Conservation (phyloP, 148 eudicot genomes). For the Heliamphora exappendiculata region DNA sequence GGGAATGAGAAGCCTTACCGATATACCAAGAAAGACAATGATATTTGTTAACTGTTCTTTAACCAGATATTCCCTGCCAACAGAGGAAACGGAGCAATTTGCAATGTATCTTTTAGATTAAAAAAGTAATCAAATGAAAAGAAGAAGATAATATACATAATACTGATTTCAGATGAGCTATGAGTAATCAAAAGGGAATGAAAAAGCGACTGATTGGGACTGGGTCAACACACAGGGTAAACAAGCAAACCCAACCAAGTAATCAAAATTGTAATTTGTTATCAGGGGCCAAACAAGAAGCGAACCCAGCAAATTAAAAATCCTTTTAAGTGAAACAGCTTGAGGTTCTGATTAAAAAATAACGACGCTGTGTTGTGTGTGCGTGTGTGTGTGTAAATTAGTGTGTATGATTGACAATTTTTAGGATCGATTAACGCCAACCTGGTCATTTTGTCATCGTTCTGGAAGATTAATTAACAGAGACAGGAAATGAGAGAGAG, state of each 20-base stretch:
- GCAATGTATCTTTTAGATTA: not conserved
- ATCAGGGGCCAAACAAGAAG: not conserved
- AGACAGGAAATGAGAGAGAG: constrained; percentile 9
- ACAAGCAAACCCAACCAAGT: not conserved
- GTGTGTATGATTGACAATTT: not conserved
- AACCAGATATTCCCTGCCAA: constrained; percentile 1
- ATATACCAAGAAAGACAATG: not conserved
- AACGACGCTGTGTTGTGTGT: too few relatives aligned
- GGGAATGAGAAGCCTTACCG: constrained; percentile 1
- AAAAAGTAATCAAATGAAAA: not conserved
- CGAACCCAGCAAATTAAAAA: not conserved
- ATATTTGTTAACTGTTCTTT: constrained; percentile 2
- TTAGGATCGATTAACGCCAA: not conserved
- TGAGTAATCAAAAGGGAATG: not conserved
- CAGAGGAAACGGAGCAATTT: not conserved
- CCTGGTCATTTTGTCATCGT: constrained; percentile 8
- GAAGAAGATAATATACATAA: not conserved
- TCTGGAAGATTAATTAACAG: not conserved
- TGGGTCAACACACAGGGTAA: not conserved
- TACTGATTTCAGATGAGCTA: not conserved
- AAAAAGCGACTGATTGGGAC: constrained; percentile 3
- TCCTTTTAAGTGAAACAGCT: not conserved
- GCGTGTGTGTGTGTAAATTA: too few relatives aligned
- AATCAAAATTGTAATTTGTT: not conserved
- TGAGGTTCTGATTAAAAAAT: not conserved